Base-by-base conservation (phyloP, 106 monocot species). In the Dendrobium huoshanense region DNA sequence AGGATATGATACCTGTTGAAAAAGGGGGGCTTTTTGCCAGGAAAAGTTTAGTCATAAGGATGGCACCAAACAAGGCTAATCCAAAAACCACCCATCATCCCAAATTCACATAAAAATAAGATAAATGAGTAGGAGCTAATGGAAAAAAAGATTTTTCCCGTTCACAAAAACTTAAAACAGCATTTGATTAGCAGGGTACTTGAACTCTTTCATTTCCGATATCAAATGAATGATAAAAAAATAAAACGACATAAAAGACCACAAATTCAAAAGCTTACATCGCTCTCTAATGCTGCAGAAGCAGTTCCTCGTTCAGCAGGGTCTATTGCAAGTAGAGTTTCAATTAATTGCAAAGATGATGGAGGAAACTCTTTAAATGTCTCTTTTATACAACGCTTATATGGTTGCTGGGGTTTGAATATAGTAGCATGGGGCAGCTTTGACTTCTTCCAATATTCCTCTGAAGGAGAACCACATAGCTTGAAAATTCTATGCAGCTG, bases 401-500 rank as follows among this genome's bases (percentile, higher is more conserved):
- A 77, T 15, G 77, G 77, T 9, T 31, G 77, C 20, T 77, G 77
- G 2, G 77, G 77, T 19, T 77, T 77, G 54, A 77, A 77, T 27
- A 77, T 77, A 51, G 77, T 77, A 29, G 77, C 77, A 77, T 54
- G 77, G 4, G 77, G 77, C 54, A 77, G 54, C 54, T 55, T 77
- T 17, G 77, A 77, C 16, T 77, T 77, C 54, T 55, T 77, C 77
- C 77, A 77, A 33, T 55, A 77, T 55, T 77, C 77, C 9, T 77
- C 77, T 2, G 77, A 77, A 15, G 77, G 77, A 31, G 77, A 77
- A 16, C 77, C 77, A 55, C 77, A 77, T 16, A 77, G 54, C 77
- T 54, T 77, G 31, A 77, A 77, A 13, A 77, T 77, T 29, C 29
- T 77, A 20, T 77, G 77, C 29, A 77, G 54, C 54, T 77, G 77